Conservation (phyloP, 257 asterid species). For the Leonotis leonurus region DNA sequence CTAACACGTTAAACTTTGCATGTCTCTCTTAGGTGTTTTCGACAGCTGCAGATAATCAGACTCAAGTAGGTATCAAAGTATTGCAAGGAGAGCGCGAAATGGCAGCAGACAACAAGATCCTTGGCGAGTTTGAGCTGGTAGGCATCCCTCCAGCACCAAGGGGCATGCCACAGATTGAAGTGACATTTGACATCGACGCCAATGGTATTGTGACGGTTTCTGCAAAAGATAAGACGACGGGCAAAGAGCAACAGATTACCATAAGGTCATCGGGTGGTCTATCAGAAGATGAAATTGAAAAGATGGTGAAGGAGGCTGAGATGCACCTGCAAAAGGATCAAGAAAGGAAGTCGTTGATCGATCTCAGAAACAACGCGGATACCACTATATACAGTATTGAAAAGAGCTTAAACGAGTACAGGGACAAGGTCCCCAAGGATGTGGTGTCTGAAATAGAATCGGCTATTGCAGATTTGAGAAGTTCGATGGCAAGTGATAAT, state of each 20-base stretch:
- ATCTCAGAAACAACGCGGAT: slow-evolving; percentile 46
- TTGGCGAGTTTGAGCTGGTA: slow-evolving; percentile 56
- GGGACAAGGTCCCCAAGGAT: slow-evolving; percentile 47
- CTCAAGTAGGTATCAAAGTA: slow-evolving; percentile 63
- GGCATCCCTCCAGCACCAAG: slow-evolving; percentile 68
- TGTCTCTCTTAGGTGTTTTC: slow-evolving; percentile 17
- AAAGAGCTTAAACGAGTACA: slow-evolving; percentile 52
- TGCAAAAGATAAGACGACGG: slow-evolving; percentile 59
- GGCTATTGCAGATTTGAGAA: slow-evolving; percentile 44
- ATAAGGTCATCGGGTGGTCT: slow-evolving; percentile 56
- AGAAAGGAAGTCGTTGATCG: slow-evolving; percentile 52
- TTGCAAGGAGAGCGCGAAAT: slow-evolving; percentile 66
- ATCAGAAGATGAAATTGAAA: slow-evolving; percentile 53
- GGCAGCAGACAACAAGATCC: slow-evolving; percentile 47
- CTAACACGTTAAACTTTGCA: background rate
- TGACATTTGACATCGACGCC: slow-evolving; percentile 64
- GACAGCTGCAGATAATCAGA: slow-evolving; percentile 64
- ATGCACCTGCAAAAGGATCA: slow-evolving; percentile 54
- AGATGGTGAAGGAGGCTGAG: slow-evolving; percentile 69
- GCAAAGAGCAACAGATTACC: slow-evolving; percentile 65
- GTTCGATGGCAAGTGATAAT: slow-evolving; percentile 31
- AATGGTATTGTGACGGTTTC: slow-evolving; percentile 58
- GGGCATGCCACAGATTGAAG: slow-evolving; percentile 59
- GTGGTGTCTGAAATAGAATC: slow-evolving; percentile 47
- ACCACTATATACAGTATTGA: slow-evolving; percentile 53